These are phyloP conservation scores for Tricholoma terreum DNA, from an alignment of 768 basidiomycete species.

Conservation along the genomic window DNA sequence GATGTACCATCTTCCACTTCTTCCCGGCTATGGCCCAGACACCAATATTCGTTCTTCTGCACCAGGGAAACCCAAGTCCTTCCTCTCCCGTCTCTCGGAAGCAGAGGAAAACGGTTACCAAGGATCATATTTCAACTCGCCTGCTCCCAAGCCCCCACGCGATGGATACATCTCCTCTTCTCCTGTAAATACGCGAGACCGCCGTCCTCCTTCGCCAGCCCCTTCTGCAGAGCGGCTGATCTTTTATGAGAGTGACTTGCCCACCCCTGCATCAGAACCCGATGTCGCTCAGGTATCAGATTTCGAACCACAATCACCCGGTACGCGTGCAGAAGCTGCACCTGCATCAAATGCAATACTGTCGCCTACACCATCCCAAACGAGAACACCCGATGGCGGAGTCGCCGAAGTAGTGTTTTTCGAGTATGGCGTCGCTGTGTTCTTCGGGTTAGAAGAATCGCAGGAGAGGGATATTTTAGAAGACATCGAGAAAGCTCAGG, in stretches of 20 bases:
- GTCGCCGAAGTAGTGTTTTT: conserved; percentile 79
- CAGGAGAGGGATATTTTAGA: conserved; percentile 85
- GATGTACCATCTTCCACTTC: conserved; percentile 90
- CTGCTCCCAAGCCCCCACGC: conserved; percentile 26
- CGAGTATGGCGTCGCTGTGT: conserved; percentile 87
- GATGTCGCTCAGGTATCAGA: conserved; percentile 10
- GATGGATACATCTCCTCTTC: conserved; percentile 68
- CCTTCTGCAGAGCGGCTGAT: conserved; percentile 8
- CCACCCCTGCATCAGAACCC: conserved; percentile 5
- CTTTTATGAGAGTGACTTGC: neutral
- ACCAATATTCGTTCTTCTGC: conserved; percentile 85
- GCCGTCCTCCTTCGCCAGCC: neutral
- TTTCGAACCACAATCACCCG: conserved; percentile 9
- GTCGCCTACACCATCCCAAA: conserved; percentile 10
- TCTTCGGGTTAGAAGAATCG: conserved; percentile 79
- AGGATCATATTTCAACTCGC: conserved; percentile 70
- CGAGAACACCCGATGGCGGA: conserved; percentile 37
- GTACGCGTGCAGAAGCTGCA: conserved; percentile 6
- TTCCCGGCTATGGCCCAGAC: conserved; percentile 87
- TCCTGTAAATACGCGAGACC: conserved; percentile 33
- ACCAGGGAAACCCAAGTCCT: conserved; percentile 54
- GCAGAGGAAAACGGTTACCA: conserved; percentile 91
- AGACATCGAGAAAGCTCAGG: conserved; percentile 71
- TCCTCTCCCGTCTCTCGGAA: conserved; percentile 70
- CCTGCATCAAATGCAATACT: conserved; percentile 3